These are phyloP conservation scores for Mycena crocata DNA, from an alignment of 768 basidiomycete genomes.

Conservation along the genomic window DNA sequence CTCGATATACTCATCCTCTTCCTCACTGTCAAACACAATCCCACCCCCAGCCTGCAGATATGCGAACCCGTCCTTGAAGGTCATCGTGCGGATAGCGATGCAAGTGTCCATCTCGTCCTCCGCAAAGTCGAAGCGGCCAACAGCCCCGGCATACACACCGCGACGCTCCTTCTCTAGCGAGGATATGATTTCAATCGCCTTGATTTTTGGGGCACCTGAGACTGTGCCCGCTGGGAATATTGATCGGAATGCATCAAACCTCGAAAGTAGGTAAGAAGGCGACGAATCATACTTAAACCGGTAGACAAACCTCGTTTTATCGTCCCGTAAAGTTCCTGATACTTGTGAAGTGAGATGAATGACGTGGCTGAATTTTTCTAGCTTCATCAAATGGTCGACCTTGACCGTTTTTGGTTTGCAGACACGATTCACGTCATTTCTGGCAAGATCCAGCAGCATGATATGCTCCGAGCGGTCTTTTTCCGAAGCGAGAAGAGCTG, in stretches of 20 bases:
- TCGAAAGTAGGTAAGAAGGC: slow-evolving; percentile 42
- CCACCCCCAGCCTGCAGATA: slow-evolving; percentile 98
- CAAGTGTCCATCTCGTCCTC: slow-evolving; percentile 97
- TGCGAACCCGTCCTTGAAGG: slow-evolving; percentile 91
- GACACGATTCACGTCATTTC: slow-evolving; percentile 98
- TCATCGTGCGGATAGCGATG: slow-evolving; percentile 98
- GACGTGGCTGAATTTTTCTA: slow-evolving; percentile 98
- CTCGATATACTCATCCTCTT: slow-evolving; percentile 97
- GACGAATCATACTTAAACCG: slow-evolving; percentile 10
- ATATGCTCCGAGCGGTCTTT: slow-evolving; percentile 99
- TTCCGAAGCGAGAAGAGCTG: slow-evolving; percentile 81
- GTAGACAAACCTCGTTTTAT: slow-evolving; percentile 75
- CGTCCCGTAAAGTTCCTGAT: slow-evolving; percentile 85
- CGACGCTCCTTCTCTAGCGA: slow-evolving; percentile 89
- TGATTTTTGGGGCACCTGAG: slow-evolving; percentile 98
- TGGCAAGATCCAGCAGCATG: slow-evolving; percentile 97
- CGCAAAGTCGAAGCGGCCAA: slow-evolving; percentile 98
- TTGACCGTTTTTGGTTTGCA: slow-evolving; percentile 96
- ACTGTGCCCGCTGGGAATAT: slow-evolving; percentile 99
- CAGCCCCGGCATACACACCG: slow-evolving; percentile 96
- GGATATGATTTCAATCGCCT: slow-evolving; percentile 93
- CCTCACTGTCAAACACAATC: slow-evolving; percentile 96
- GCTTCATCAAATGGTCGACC: slow-evolving; percentile 92
- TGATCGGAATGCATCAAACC: slow-evolving; percentile 98
- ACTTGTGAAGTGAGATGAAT: slow-evolving; percentile 98